phyloP scores from a whole-genome alignment of 2,329 filamentous ascomycete species.

The Botrytis pseudocinerea region DNA sequence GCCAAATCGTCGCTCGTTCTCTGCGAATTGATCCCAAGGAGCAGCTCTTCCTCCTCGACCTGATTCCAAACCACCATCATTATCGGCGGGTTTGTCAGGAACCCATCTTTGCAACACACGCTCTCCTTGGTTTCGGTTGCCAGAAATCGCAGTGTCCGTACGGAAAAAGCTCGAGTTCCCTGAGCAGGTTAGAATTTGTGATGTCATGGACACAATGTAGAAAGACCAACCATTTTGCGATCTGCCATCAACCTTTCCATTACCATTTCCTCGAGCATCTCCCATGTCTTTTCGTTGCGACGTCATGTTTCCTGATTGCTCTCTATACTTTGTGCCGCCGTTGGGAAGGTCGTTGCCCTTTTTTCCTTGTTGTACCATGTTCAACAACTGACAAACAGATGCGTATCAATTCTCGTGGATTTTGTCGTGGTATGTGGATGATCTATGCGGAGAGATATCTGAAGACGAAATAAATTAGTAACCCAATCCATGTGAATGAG shows the following conservation, averaged over 20 bases:
- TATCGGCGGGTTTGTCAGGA: constrained; percentile 60
- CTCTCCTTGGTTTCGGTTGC: constrained; percentile 66
- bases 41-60: constrained; percentile 41
- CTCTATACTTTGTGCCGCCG: constrained; percentile 48
- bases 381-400: constrained; percentile 39
- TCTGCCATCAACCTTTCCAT: constrained; percentile 51
- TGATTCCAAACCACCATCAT: constrained; percentile 70
- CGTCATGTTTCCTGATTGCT: constrained; percentile 53
- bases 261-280: constrained; percentile 51
- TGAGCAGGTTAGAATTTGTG: constrained; percentile 43
- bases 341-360: constrained; percentile 44
- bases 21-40: constrained; percentile 91
- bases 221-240: constrained; percentile 56
- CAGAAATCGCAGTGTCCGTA: constrained; percentile 87
- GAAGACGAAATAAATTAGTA: not conserved
- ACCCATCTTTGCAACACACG: constrained; percentile 82
- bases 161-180: constrained; percentile 71
- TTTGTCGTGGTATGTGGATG: not conserved
- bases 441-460: constrained; percentile 22
- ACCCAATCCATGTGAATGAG: not conserved
- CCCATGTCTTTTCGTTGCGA: constrained; percentile 62
- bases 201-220: not conserved
- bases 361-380: constrained; percentile 60
- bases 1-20: constrained; percentile 85
- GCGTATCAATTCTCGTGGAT: constrained; percentile 12